Percentiles rank a stretch among this genome's conserved stretches.
These are phyloP conservation scores for Zygoascus bituminiphila DNA, from an alignment of 805 yeast genomes.

Conservation along the genomic window DNA sequence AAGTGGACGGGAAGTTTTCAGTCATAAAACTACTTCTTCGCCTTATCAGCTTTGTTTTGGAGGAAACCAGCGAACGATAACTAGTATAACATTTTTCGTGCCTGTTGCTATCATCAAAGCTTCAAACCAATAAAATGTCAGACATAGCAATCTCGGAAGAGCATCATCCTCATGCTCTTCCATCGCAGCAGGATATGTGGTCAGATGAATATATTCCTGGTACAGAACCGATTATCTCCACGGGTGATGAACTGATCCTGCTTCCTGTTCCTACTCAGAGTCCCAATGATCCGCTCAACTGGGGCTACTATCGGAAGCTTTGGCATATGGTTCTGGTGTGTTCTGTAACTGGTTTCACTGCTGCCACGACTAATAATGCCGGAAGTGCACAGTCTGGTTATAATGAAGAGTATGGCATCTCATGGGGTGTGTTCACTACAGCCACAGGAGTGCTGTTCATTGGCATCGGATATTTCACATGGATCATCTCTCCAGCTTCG, in stretches of 20 bases:
- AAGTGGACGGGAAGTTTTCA: no score
- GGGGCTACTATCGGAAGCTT: conserved; percentile 44
- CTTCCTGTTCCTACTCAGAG: conserved; percentile 61
- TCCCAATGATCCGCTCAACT: conserved; percentile 62
- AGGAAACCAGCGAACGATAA: no score
- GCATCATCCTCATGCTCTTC: no score
- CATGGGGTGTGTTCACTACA: conserved; percentile 62
- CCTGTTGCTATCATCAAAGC: no score
- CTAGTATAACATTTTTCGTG: no score
- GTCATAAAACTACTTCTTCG: no score
- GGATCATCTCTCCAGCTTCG: conserved; percentile 59
- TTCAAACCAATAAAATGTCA: no score
- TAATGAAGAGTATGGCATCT: conserved; percentile 52
- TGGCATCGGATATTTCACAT: conserved; percentile 58
- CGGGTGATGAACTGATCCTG: conserved; percentile 35
- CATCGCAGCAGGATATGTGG: no score
- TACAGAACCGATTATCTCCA: conserved; percentile 15
- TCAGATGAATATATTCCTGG: conserved; percentile 20
- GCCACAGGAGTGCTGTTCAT: conserved; percentile 75
- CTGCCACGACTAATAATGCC: conserved; percentile 61
- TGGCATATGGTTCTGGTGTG: conserved; percentile 35
- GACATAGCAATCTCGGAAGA: no score
- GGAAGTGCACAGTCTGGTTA: conserved; percentile 63
- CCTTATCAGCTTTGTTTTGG: no score
- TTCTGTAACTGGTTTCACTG: conserved; percentile 38